Evolutionary conservation across 2,329 filamentous ascomycete genomes (phyloP), one percentile per base, ranked within the genome.

Genomic region (Claviceps lovelessii): DNA sequence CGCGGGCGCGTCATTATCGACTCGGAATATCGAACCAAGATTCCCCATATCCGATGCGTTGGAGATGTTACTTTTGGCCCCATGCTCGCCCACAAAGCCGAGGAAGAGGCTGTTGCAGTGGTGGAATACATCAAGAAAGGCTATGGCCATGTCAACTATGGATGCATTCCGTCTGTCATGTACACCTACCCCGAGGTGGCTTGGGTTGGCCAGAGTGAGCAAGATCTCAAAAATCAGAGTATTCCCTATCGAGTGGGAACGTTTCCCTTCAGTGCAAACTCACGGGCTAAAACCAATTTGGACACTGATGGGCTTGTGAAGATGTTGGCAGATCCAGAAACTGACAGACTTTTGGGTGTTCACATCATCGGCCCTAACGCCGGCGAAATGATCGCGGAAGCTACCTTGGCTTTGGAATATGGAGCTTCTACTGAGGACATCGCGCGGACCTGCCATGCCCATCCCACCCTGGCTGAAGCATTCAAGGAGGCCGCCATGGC

Each of bases 401-500:
- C 86, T 61, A 93, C 90, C 13, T 77, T 98, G 66, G 93, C 93
- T 55, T 77, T 98, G 52, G 93, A 98, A 76, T 98, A 98, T 67
- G 93, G 93, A 61, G 93, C 93, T 35, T 93, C 87, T 61, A 90
- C 84, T 65, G 93, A 98, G 76, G 93, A 96, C 72, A 88, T 95
- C 68, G 90, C 86, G 58, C 83, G 93, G 67, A 97, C 93, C 60
- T 93, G 88, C 73, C 93, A 98, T 74, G 93, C 93, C 55, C 93
- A 98, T 75, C 93, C 93, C 55, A 96, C 90, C 52, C 79, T 98
- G 57, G 84, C 91, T 29, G 93, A 98, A 77, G 93, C 93, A 48
- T 97, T 98, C 81, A 98, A 98, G 80, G 93, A 98, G 81, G 93
- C 93, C 66, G 93, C 93, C 63, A 97, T 98, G 93, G 88, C 89